These are phyloP conservation scores for Penicillium hordei DNA, from an alignment of 2,329 filamentous ascomycete species.

Conservation along the genomic window DNA sequence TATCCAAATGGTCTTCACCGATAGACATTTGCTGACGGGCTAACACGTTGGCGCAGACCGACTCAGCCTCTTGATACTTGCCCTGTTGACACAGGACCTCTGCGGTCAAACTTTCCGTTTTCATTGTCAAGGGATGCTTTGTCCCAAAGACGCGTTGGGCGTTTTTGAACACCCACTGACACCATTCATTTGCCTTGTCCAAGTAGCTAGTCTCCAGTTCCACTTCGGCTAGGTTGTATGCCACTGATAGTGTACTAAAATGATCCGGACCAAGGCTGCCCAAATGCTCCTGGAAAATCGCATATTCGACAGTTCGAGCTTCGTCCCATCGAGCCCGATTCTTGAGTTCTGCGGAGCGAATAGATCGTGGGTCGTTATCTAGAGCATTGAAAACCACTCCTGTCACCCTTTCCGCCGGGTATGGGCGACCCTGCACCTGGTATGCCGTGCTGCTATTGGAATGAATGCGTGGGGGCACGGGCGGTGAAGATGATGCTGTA, in stretches of 20 bases:
- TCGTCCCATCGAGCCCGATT: constrained; percentile 32
- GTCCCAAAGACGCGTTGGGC: constrained; percentile 27
- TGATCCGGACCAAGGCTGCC: constrained; percentile 31
- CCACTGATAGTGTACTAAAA: constrained; percentile 28
- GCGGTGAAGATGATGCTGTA: constrained; percentile 17
- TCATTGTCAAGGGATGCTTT: constrained; percentile 31
- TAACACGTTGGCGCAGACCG: constrained; percentile 32
- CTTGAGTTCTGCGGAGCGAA: constrained; percentile 29
- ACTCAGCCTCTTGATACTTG: constrained; percentile 31
- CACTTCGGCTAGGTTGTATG: constrained; percentile 32
- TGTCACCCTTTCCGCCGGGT: constrained; percentile 14
- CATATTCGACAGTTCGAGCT: constrained; percentile 29
- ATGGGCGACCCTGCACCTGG: constrained; percentile 12
- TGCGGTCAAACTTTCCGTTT: constrained; percentile 30
- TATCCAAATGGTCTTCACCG: constrained; percentile 34
- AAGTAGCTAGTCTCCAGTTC: constrained; percentile 27
- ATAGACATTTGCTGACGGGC: constrained; percentile 36
- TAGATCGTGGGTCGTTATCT: constrained; percentile 31
- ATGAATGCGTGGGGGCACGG: constrained; percentile 31
- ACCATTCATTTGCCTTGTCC: constrained; percentile 31
- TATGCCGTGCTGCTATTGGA: constrained; percentile 32
- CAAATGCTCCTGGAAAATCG: constrained; percentile 33
- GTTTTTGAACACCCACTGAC: constrained; percentile 32
- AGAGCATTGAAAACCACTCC: constrained; percentile 22
- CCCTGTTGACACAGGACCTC: constrained; percentile 29